Evolutionary conservation across 2,329 filamentous ascomycete genomes (phyloP).

Genomic region (Trichoderma brevicompactum): DNA sequence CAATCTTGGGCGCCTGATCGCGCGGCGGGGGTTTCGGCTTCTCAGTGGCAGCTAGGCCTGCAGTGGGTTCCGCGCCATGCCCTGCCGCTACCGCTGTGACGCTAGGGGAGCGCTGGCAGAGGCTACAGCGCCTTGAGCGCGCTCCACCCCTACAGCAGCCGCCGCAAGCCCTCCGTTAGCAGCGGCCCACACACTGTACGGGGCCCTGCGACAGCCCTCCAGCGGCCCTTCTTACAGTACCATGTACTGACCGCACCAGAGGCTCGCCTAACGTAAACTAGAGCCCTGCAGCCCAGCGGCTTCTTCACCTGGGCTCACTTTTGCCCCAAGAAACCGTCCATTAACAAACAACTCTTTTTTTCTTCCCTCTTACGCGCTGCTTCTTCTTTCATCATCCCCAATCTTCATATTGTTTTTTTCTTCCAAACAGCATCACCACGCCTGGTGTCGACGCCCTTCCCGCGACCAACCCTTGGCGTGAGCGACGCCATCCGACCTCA

Average conservation of each 20-base stretch:
- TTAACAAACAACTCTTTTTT: constrained; percentile 25
- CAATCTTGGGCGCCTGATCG: neutral
- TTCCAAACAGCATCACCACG: constrained; percentile 15
- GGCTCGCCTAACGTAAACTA: constrained; percentile 7
- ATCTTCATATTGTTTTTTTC: constrained; percentile 12
- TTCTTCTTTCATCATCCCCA: constrained; percentile 21
- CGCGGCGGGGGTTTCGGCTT: neutral
- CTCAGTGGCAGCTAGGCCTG: neutral
- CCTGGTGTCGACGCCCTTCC: neutral
- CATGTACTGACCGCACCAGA: neutral
- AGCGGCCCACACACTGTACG: constrained; percentile 26
- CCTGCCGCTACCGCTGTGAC: constrained; percentile 14
- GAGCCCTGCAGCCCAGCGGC: constrained; percentile 25
- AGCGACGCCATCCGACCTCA: constrained; percentile 28
- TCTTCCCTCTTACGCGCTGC: constrained; percentile 1
- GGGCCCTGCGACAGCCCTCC: constrained; percentile 21
- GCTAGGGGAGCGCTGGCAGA: constrained; percentile 25
- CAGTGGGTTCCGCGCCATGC: neutral
- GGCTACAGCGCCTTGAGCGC: constrained; percentile 3
- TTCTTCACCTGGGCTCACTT: constrained; percentile 22
- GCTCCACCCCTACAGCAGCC: constrained; percentile 16
- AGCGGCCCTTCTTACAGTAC: constrained; percentile 8
- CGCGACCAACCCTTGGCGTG: constrained; percentile 27
- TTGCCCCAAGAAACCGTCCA: constrained; percentile 28
- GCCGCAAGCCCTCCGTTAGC: constrained; percentile 25